Evolutionary conservation across 805 yeast genomes (phyloP).

Genomic region (Kazachstania bromeliacearum): DNA sequence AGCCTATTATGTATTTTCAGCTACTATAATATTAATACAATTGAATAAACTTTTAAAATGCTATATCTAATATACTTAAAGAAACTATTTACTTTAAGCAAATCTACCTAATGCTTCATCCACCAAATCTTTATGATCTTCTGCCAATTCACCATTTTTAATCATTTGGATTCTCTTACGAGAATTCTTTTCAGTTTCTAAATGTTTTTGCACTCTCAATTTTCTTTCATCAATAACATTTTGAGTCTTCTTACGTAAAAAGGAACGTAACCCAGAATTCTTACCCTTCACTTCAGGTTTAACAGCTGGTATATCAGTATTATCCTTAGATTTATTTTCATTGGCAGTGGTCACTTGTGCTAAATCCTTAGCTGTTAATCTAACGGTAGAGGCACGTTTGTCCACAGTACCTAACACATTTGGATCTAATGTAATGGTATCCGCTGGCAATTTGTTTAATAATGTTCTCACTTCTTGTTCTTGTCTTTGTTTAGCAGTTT

Average conservation of each 20-base stretch:
- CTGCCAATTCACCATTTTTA: constrained; percentile 42
- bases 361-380: constrained; percentile 55
- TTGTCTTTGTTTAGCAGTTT: constrained; percentile 85
- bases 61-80: too few relatives aligned
- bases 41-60: too few relatives aligned
- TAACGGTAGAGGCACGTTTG: constrained; percentile 48
- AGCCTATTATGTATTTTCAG: too few relatives aligned
- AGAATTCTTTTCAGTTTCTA: constrained; percentile 62
- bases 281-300: constrained; percentile 67
- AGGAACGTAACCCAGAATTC: constrained; percentile 74
- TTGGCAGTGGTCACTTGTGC: constrained; percentile 34
- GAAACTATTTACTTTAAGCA: too few relatives aligned
- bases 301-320: constrained; percentile 44
- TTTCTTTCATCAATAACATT: constrained; percentile 84
- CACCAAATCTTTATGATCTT: constrained; percentile 37
- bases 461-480: constrained; percentile 81
- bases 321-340: constrained; percentile 30
- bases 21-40: too few relatives aligned
- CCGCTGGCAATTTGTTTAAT: constrained; percentile 83
- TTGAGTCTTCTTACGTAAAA: constrained; percentile 71
- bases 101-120: constrained; percentile 36
- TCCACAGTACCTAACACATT: constrained; percentile 77
- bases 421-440: constrained; percentile 88
- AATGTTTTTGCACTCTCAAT: constrained; percentile 62
- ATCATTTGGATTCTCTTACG: constrained; percentile 44